Base-by-base conservation (phyloP, 169 alveolate genomes). In the Cryptosporidium baileyi region DNA sequence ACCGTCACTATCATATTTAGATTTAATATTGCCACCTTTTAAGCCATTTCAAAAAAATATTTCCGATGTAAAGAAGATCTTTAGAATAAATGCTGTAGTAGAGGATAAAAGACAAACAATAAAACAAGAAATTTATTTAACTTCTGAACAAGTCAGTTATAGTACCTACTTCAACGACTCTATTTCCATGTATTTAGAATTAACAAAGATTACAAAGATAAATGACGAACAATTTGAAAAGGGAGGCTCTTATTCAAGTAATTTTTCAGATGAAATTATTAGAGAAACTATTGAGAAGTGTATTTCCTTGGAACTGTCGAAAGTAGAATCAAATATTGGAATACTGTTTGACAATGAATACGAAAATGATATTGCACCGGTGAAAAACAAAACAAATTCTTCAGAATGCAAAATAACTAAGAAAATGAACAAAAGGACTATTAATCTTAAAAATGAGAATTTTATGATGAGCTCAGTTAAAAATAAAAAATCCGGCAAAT, bases 21-120 rank as follows among this genome's bases (percentile, higher is more conserved):
- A 60, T 40, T 32, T 40, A 30, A 40, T 41, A 7, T 8, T 57
- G 9, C 67, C 60, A 4, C n/a, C 24, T 54, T 74, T 74, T 17
- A 74, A 57, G 65, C 67, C 85, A 11, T 54, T 74, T 7, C 85
- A 74, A 74, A 74, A 40, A 34, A 74, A 54, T 57, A 54, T 54
- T 32, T 36, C 85, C 9, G 24, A 38, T 1, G 19, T 32, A 22
- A 4, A 17, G 17, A 40, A 40, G 17, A 19, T 74, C 17, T 38
- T 22, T 19, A 67, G 67, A 19, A 22, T 74, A 22, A 74, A 40
- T 59, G 38, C 54, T 3, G 40, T 54, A n/a, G 19, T 41, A 26
- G 54, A 17, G 28, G 81, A 65, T 28, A 44, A 62, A 1, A 47
- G 63, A 32, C 22, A 32, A 30, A 44, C 43, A 26, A 65, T 65